Conservation (phyloP, 164 flowering plant genomes). For the Piper longum region DNA sequence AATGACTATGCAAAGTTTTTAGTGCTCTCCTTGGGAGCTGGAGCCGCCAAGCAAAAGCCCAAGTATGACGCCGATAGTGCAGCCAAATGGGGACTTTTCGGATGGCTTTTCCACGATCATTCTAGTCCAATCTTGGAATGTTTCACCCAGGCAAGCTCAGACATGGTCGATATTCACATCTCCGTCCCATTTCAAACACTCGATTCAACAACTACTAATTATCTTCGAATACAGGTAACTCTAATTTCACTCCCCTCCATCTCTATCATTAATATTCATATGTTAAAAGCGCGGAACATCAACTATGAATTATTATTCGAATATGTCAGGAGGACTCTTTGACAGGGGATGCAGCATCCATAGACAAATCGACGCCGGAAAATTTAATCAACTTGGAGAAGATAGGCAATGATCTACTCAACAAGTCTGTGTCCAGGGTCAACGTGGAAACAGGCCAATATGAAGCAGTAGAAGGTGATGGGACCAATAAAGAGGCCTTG, state of each 20-base stretch:
- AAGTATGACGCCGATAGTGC: constrained; percentile 25
- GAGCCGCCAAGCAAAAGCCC: constrained; percentile 19
- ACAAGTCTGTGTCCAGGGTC: constrained; percentile 32
- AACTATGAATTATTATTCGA: neutral
- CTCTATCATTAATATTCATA: neutral
- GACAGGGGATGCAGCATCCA: constrained; percentile 22
- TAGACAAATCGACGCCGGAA: constrained; percentile 28
- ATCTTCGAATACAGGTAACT: constrained; percentile 41
- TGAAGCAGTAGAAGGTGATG: constrained; percentile 21
- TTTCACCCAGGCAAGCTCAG: constrained; percentile 31
- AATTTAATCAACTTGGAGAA: constrained; percentile 25
- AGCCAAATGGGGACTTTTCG: constrained; percentile 33
- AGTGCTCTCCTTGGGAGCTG: constrained; percentile 47
- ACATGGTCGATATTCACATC: constrained; percentile 44
- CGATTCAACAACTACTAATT: constrained; percentile 16
- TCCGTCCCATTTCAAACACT: constrained; percentile 31
- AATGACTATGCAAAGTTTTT: constrained; percentile 20
- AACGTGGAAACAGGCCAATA: constrained; percentile 31
- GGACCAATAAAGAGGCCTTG: constrained; percentile 42
- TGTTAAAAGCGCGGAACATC: neutral
- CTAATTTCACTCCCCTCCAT: neutral
- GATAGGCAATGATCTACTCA: constrained; percentile 25
- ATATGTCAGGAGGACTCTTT: constrained; percentile 29
- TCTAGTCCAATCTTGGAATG: constrained; percentile 29
- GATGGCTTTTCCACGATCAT: constrained; percentile 30